Conservation (phyloP, 164 flowering plant genomes). For the Vitis amurensis region DNA sequence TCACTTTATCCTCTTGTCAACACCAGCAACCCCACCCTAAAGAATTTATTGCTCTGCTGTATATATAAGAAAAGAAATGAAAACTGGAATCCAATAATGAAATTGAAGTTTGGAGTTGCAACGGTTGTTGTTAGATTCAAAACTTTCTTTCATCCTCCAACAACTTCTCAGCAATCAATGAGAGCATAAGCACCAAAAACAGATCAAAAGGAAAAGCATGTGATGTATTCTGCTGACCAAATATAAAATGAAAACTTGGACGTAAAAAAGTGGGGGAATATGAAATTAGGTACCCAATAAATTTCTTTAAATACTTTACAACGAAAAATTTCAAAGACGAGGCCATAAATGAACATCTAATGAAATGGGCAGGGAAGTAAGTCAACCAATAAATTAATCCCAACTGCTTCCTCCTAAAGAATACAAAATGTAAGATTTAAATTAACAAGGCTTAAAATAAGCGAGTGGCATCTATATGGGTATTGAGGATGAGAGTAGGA, state of each 20-base stretch:
- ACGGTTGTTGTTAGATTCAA: neutral
- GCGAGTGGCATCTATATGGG: too few species aligned
- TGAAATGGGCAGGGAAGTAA: too few species aligned
- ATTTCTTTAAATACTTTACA: too few species aligned
- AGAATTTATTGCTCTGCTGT: neutral
- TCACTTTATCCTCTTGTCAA: neutral
- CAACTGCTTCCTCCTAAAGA: too few species aligned
- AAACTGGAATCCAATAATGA: neutral
- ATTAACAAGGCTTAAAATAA: too few species aligned
- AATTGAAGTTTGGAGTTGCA: neutral
- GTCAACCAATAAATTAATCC: too few species aligned
- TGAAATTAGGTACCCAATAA: neutral
- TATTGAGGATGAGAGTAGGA: too few species aligned
- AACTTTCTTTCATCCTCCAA: neutral
- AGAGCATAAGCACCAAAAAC: too few species aligned
- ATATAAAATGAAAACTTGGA: neutral
- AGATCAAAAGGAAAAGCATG: conserved; percentile 2
- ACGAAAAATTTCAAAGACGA: too few species aligned
- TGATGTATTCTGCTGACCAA: neutral
- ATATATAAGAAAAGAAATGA: neutral
- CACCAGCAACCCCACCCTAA: neutral
- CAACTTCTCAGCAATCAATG: conserved; percentile 1
- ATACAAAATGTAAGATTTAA: too few species aligned
- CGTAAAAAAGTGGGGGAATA: neutral
- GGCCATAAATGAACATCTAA: too few species aligned